Evolutionary conservation across 2,329 filamentous ascomycete genomes (phyloP), one percentile per base, ranked within the genome.

Genomic region (Ascochyta lentis): DNA sequence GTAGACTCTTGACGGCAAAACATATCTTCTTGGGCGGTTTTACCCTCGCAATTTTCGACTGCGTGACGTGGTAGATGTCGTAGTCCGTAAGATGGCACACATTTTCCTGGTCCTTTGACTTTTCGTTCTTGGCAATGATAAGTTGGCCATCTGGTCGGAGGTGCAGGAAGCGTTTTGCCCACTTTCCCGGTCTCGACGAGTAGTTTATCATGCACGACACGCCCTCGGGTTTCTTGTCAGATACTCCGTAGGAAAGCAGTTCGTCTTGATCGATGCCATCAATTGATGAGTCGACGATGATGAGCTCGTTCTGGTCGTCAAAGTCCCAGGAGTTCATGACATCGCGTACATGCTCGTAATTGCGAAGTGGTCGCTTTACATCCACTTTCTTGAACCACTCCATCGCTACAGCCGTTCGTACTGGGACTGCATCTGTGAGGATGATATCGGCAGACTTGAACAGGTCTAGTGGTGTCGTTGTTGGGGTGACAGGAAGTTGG

Each of bases 281-380:
- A 2, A 81, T 76, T 34, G 86, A 83, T 2, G 83, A 80, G 13
- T 87, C 81, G 50, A 88, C 78, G 22, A 97, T 81, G 16, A 90
- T 77, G 13, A 98, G 80, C 7, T 84, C 81, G 67, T 96, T 95
- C 64, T 92, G 88, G 2, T 83, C 81, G 72, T 96, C 92, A 39
- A 83, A 81, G 58, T 96, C 91, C 94, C 94, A 98, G 0, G 92
- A 96, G 73, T 96, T 96, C 83, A 97, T 85, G 22, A 96, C 85
- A 67, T 96, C 91, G 56, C 91, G 86, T 29, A 98, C 84, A 59
- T 86, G 86, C 77, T 98, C 94, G 71, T 96, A 97, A 35, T 87
- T 88, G 37, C 94, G 89, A 24, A 98, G 78, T 0, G 90, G 89
- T 35, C 94, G 86, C 73, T 96, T 90, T 2, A 98, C 81, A 27